A percentile compares a stretch with the other conserved stretches of the same genome.
These are phyloP conservation scores for Elsinoe arachidis DNA, from an alignment of 2,329 filamentous ascomycete species.

Conservation along the genomic window DNA sequence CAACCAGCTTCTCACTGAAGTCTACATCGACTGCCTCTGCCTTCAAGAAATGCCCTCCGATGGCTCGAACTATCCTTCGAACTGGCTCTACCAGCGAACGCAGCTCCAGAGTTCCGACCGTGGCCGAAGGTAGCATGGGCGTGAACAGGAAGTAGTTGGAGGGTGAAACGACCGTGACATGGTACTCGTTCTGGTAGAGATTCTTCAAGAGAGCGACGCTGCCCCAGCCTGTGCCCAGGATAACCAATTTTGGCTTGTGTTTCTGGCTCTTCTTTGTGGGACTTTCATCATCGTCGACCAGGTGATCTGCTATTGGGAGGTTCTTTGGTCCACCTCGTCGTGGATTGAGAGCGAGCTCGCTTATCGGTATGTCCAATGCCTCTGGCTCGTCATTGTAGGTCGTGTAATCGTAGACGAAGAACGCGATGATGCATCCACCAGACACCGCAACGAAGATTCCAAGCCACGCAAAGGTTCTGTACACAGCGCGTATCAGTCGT, in stretches of 20 bases:
- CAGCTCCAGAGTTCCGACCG: constrained; percentile 87
- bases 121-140: constrained; percentile 93
- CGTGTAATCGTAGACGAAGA: constrained; percentile 88
- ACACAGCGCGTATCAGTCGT: constrained; percentile 46
- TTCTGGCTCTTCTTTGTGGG: constrained; percentile 61
- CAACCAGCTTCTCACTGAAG: constrained; percentile 83
- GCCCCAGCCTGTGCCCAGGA: constrained; percentile 91
- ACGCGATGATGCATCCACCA: constrained; percentile 61
- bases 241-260: constrained; percentile 85
- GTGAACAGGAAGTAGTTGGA: constrained; percentile 98
- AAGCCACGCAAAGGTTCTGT: constrained; percentile 60
- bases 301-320: constrained; percentile 76
- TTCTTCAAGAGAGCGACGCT: constrained; percentile 87
- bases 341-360: constrained; percentile 71
- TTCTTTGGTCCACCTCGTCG: constrained; percentile 87
- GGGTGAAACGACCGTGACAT: constrained; percentile 89
- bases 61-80: constrained; percentile 66
- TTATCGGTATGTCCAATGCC: constrained; percentile 69
- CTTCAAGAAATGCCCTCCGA: constrained; percentile 83
- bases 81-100: constrained; percentile 90
- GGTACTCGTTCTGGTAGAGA: constrained; percentile 82
- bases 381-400: constrained; percentile 71
- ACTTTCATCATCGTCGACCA: constrained; percentile 81
- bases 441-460: constrained; percentile 68
- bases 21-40: constrained; percentile 82